Conservation (phyloP, 306 rosid genomes). For the Malus asiatica region DNA sequence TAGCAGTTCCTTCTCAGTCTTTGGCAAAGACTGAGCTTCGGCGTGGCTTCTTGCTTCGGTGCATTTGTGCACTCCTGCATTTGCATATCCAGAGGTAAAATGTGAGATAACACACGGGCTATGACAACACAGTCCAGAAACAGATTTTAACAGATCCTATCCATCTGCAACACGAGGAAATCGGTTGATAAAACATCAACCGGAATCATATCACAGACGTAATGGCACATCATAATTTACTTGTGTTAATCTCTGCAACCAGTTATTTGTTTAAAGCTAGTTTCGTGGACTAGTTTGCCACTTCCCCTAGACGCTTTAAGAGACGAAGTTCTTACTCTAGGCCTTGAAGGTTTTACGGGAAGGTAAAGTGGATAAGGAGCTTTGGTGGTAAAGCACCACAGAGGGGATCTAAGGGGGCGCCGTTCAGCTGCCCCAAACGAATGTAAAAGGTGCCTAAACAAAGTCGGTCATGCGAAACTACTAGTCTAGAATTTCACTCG, state of each 20-base stretch:
- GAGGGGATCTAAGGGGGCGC: too few relatives aligned
- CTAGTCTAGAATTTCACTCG: too few relatives aligned
- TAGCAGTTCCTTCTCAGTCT: conserved; percentile 20
- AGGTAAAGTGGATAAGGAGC: too few relatives aligned
- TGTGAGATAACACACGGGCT: background rate
- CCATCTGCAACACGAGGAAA: background rate
- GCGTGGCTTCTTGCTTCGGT: conserved; percentile 29
- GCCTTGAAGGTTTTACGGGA: too few relatives aligned
- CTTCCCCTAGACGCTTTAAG: background rate
- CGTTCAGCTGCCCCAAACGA: too few relatives aligned
- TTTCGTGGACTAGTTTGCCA: too few relatives aligned
- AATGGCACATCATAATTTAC: background rate
- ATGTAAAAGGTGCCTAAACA: too few relatives aligned
- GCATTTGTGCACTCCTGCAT: conserved; percentile 11
- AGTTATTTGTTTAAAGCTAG: too few relatives aligned
- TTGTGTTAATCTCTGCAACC: too few relatives aligned
- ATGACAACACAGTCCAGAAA: background rate
- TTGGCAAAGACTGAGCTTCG: conserved; percentile 8
- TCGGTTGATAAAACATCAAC: background rate
- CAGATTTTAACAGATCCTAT: background rate
- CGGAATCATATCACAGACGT: too few relatives aligned
- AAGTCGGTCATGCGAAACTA: too few relatives aligned
- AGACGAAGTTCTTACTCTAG: background rate
- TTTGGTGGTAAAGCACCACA: too few relatives aligned
- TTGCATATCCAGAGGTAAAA: background rate